These are phyloP conservation scores for Mycena alexandri DNA, from an alignment of 768 basidiomycete genomes.

Conservation along the genomic window DNA sequence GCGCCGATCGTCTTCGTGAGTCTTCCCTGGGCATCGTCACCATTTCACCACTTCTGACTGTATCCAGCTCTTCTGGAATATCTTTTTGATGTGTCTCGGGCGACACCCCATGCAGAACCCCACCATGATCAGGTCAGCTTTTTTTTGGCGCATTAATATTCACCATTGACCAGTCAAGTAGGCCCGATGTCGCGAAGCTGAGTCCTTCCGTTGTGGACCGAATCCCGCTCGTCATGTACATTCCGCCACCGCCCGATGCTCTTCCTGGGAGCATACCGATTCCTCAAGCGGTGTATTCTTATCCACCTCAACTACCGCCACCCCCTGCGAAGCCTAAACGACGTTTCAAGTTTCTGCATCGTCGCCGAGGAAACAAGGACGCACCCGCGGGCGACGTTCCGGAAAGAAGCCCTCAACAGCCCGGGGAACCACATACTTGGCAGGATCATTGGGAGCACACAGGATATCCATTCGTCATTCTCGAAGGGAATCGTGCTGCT, in stretches of 20 bases:
- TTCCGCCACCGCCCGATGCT: slow-evolving; percentile 79
- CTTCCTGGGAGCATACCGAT: slow-evolving; percentile 51
- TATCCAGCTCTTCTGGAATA: slow-evolving; percentile 78
- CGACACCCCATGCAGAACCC: slow-evolving; percentile 85
- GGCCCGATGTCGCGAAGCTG: slow-evolving; percentile 83
- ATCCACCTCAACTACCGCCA: slow-evolving; percentile 68
- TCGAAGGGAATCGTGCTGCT: slow-evolving; percentile 86
- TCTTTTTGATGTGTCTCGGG: slow-evolving; percentile 82
- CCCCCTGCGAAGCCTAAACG: slow-evolving; percentile 49
- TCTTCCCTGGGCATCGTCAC: slow-evolving; percentile 14
- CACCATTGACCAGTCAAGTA: background rate
- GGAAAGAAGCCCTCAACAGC: slow-evolving; percentile 23
- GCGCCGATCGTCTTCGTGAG: slow-evolving; percentile 85
- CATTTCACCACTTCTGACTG: slow-evolving; percentile 7
- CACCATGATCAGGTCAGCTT: slow-evolving; percentile 62
- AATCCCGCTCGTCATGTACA: slow-evolving; percentile 89
- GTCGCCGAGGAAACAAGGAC: slow-evolving; percentile 43
- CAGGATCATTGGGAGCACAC: slow-evolving; percentile 84
- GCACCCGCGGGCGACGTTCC: slow-evolving; percentile 24
- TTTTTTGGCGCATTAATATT: background rate
- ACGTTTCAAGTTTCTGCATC: slow-evolving; percentile 66
- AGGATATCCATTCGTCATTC: slow-evolving; percentile 83
- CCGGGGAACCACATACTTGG: slow-evolving; percentile 65
- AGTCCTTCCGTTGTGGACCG: slow-evolving; percentile 78
- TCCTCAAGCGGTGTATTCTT: slow-evolving; percentile 66